Evolutionary conservation across 2,329 filamentous ascomycete genomes (phyloP), one percentile per base, ranked within the genome.

Genomic region (Pseudogymnoascus sp.): DNA sequence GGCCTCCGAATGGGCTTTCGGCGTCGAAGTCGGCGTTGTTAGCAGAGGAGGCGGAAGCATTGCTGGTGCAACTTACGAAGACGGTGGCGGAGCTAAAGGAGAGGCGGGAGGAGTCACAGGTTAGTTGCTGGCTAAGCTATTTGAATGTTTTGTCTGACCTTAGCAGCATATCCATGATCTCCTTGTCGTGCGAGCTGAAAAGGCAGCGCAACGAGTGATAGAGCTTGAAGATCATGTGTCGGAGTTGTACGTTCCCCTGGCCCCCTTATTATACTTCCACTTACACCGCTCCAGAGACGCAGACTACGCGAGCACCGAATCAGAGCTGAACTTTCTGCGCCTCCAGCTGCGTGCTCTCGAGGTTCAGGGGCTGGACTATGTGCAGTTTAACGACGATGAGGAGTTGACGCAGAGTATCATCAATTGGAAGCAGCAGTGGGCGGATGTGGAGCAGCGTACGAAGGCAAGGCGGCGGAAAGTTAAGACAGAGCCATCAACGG

Each of bases 321-420:
- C 83, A 40, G 84, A 87, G 69, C 77, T 87, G 29, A 78, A 81
- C 48, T 83, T 83, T 69, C 78, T 86, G 42, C 81, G 83, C 62
- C 82, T 89, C 64, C 81, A 83, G 69, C 77, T 86, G 65, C 83
- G 85, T 66, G 83, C 81, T 21, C 80, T 87, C 66, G 83, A 87
- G 74, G 80, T 85, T 15, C 82, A 84, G 66, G 80, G 80, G 69
- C 76, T 75, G 36, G 71, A 72, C 64, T 76, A 78, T 64, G 71
- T 80, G n/a, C 75, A 80, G 15, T 63, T 76, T 45, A 78, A 79
- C 62, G 76, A 77, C 1, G 82, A 86, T 70, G 75, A 77, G 29
- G 83, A 86, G 63, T 78, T 87, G 35, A 76, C 79, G 64, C 78
- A 80, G 64, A 84, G 82, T 71, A 86, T 87, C 65, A 74, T 78